phyloP scores from a whole-genome alignment of 2,329 filamentous ascomycete species.

The Polychaeton citri region DNA sequence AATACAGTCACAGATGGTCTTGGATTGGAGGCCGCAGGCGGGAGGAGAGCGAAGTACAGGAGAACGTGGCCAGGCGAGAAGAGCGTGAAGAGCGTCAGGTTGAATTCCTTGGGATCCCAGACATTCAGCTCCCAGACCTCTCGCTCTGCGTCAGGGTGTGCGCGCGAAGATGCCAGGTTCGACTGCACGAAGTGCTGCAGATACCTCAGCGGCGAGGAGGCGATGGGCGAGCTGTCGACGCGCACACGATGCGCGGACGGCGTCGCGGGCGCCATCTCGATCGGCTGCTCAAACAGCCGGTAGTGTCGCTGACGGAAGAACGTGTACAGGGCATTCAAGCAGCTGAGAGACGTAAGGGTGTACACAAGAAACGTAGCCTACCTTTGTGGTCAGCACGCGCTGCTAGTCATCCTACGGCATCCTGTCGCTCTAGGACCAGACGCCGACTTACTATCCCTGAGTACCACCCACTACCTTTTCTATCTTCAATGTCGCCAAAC shows the following conservation, averaged over 20 bases:
- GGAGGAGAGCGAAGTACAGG: conserved; percentile 78
- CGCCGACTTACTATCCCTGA: conserved; percentile 45
- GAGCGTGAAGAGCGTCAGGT: conserved; percentile 67
- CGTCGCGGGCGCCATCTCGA: conserved; percentile 63
- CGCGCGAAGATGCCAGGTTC: conserved; percentile 64
- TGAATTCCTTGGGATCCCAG: conserved; percentile 85
- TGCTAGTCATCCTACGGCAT: neutral
- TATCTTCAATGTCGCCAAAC: conserved; percentile 54
- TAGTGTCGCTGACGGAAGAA: conserved; percentile 74
- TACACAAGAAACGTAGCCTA: conserved; percentile 52
- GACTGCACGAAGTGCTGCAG: conserved; percentile 48
- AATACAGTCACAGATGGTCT: conserved; percentile 76
- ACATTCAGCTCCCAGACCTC: conserved; percentile 93
- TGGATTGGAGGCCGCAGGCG: conserved; percentile 60
- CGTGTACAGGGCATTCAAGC: conserved; percentile 66
- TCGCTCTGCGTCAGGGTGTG: conserved; percentile 65
- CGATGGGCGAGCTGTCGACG: conserved; percentile 68
- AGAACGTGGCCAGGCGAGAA: conserved; percentile 93
- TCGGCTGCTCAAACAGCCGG: conserved; percentile 74
- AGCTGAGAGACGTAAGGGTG: conserved; percentile 51
- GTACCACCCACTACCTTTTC: conserved; percentile 49
- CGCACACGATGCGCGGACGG: conserved; percentile 79
- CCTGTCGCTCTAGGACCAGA: neutral
- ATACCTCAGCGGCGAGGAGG: conserved; percentile 66
- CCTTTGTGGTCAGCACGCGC: conserved; percentile 4